phyloP scores from a whole-genome alignment of 108 stramenopile species.

The Cyclotella sp. region DNA sequence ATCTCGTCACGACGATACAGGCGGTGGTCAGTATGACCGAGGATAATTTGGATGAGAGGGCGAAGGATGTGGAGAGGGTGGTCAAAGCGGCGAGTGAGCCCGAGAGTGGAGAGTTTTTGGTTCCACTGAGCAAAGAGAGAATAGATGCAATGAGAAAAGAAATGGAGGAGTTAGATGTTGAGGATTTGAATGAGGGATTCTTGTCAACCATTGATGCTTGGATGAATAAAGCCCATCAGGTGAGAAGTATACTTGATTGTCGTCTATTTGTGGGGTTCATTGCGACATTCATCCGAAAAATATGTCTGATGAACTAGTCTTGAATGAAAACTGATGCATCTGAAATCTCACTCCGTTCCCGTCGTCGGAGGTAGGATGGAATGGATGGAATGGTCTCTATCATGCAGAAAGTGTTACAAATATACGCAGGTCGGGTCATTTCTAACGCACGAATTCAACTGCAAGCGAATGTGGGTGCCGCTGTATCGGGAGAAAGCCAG shows the following conservation, averaged over 20 bases:
- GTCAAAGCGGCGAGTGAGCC: slow-evolving; percentile 87
- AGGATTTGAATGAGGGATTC: slow-evolving; percentile 80
- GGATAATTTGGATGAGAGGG: slow-evolving; percentile 80
- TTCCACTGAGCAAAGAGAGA: slow-evolving; percentile 73
- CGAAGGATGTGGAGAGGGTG: slow-evolving; percentile 77
- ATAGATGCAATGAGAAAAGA: slow-evolving; percentile 70
- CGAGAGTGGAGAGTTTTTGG: slow-evolving; percentile 85
- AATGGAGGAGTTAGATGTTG: slow-evolving; percentile 64
- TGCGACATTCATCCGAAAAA: no score
- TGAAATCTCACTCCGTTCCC: not conserved
- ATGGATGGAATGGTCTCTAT: slow-evolving; percentile 92
- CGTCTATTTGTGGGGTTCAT: not conserved
- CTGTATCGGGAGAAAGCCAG: slow-evolving; percentile 49
- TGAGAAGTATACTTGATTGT: slow-evolving; percentile 3
- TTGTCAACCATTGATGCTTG: slow-evolving; percentile 86
- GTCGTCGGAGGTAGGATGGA: slow-evolving; percentile 57
- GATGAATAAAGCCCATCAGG: slow-evolving; percentile 88
- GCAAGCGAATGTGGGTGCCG: slow-evolving; percentile 48
- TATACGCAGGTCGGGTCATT: slow-evolving; percentile 82
- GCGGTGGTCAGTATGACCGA: slow-evolving; percentile 79
- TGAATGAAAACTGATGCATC: not conserved
- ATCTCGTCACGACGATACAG: slow-evolving; percentile 76
- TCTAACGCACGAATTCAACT: slow-evolving; percentile 60
- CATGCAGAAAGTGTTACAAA: slow-evolving; percentile 88
- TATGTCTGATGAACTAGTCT: not conserved